These are phyloP conservation scores for Globisporangium cystogenes DNA, from an alignment of 352 stramenopile species.

Conservation along the genomic window DNA sequence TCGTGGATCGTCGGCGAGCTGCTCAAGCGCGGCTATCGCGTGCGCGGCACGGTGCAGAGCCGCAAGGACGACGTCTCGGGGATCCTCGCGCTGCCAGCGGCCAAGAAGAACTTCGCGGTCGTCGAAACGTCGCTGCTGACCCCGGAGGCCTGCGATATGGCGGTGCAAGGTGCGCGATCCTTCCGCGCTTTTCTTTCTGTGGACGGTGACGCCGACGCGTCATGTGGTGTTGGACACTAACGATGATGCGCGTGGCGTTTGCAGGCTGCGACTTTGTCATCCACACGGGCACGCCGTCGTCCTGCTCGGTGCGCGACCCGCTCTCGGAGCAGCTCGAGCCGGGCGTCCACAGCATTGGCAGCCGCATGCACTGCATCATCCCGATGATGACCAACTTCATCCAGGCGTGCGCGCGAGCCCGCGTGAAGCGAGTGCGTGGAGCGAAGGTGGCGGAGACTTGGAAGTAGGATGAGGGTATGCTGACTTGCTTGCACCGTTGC, in stretches of 20 bases:
- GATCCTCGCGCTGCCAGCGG: slow-evolving; percentile 59
- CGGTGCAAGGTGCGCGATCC: slow-evolving; percentile 47
- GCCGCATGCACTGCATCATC: slow-evolving; percentile 89
- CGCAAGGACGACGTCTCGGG: slow-evolving; percentile 82
- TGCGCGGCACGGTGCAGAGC: slow-evolving; percentile 84
- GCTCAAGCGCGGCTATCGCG: slow-evolving; percentile 66
- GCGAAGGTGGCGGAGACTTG: background rate
- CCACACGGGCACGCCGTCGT: slow-evolving; percentile 82
- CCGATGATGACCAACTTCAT: slow-evolving; percentile 92
- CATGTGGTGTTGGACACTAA: no score
- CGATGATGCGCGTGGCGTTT: no score
- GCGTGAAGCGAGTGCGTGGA: slow-evolving; percentile 57
- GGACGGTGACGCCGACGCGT: background rate
- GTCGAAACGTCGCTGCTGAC: slow-evolving; percentile 86
- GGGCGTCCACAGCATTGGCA: slow-evolving; percentile 85
- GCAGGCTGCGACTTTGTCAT: slow-evolving; percentile 84
- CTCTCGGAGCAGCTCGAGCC: slow-evolving; percentile 81
- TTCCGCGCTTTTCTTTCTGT: slow-evolving; percentile 4
- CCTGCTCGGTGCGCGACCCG: slow-evolving; percentile 81
- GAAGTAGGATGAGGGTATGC: no score
- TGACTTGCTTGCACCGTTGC: background rate
- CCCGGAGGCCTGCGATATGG: slow-evolving; percentile 81
- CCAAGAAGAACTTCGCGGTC: slow-evolving; percentile 77
- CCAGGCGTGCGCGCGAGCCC: slow-evolving; percentile 70
- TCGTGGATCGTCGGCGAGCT: slow-evolving; percentile 86